Conservation (phyloP, 192 early-diverging fungal species). For the Glomus cerebriforme region DNA sequence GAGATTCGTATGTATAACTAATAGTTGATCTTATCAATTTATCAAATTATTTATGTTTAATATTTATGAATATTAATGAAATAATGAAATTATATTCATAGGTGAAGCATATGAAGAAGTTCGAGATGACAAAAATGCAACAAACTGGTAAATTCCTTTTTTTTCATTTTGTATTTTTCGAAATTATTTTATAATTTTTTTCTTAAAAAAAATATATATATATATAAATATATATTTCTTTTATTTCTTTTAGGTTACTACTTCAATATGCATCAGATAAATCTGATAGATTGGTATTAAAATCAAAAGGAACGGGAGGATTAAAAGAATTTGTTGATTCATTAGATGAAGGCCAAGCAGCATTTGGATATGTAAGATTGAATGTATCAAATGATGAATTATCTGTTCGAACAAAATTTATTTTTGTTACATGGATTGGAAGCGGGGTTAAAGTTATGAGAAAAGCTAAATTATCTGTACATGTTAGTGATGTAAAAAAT, state of each 20-base stretch:
- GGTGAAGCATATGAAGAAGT: conserved; percentile 26
- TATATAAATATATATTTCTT: too few relatives aligned
- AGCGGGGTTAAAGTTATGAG: conserved; percentile 24
- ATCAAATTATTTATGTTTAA: not conserved
- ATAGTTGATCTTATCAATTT: not conserved
- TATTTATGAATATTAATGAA: too few relatives aligned
- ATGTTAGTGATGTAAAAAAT: conserved; percentile 22
- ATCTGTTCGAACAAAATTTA: conserved; percentile 26
- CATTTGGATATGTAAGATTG: conserved; percentile 9
- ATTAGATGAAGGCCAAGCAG: not conserved
- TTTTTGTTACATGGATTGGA: conserved; percentile 23
- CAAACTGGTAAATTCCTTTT: not conserved
- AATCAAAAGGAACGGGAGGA: conserved; percentile 20
- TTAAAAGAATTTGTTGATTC: conserved; percentile 8
- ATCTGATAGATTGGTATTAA: not conserved
- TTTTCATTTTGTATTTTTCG: not conserved
- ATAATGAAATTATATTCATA: not conserved
- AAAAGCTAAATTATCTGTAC: conserved; percentile 21
- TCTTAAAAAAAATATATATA: not conserved
- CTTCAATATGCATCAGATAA: conserved; percentile 12
- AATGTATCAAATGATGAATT: conserved; percentile 31
- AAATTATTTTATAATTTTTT: not conserved
- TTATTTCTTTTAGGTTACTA: not conserved
- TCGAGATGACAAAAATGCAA: conserved; percentile 18
- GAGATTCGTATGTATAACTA: not conserved